Percentiles rank a stretch among this genome's conserved stretches.
Conservation (phyloP, 371 early-diverging fungal genomes). For the Saksenaea vasiformis region DNA sequence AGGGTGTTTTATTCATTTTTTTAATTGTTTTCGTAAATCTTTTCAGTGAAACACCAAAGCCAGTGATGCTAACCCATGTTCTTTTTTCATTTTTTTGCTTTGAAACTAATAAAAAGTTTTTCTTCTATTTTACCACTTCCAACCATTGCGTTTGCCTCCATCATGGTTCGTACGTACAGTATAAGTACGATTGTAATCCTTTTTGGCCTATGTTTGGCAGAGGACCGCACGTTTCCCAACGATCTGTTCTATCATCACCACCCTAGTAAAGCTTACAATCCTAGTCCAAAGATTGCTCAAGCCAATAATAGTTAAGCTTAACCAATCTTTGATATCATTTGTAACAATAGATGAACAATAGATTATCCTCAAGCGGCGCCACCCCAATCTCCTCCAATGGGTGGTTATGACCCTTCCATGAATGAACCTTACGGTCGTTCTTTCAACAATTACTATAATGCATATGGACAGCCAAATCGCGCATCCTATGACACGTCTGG, state of each 20-base stretch:
- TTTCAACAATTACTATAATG: background rate
- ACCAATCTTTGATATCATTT: background rate
- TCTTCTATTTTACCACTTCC: background rate
- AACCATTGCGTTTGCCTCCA: background rate
- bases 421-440: background rate
- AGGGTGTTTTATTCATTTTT: background rate
- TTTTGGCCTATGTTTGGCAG: background rate
- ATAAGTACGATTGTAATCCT: background rate
- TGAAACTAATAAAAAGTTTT: background rate
- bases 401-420: background rate
- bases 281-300: background rate
- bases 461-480: background rate
- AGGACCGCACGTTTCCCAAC: constrained; percentile 8
- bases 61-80: background rate
- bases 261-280: constrained; percentile 18
- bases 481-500: background rate
- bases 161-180: background rate
- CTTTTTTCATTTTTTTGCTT: background rate
- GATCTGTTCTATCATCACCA: constrained; percentile 26
- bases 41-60: background rate
- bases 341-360: background rate
- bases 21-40: background rate
- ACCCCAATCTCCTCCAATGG: background rate
- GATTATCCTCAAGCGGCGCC: background rate
- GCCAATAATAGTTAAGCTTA: background rate